Percentiles rank a stretch among this genome's conserved stretches.
Conservation (phyloP, 2,329 filamentous ascomycete genomes). For the Trichoderma oligosporum region DNA sequence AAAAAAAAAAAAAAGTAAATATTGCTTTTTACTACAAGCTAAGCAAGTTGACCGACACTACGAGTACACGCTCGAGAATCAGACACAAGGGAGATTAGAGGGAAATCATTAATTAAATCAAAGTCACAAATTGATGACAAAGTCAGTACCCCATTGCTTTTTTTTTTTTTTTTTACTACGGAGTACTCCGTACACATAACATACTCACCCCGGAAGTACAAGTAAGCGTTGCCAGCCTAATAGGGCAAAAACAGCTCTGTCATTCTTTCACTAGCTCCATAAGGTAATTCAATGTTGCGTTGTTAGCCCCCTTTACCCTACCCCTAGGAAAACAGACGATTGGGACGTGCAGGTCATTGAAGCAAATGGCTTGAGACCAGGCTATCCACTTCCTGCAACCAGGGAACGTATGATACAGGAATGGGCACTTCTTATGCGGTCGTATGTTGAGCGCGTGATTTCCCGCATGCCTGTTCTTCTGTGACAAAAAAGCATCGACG, state of each 20-base stretch:
- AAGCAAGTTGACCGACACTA: no score
- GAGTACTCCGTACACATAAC: no score
- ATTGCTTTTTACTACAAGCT: no score
- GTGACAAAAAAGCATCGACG: conserved; percentile 1
- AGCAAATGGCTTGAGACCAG: conserved; percentile 5
- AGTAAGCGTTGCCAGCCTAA: no score
- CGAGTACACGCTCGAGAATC: background rate
- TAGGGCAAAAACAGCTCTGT: background rate
- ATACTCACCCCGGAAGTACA: no score
- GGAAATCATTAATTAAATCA: no score
- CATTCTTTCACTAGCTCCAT: background rate
- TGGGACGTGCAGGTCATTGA: conserved; percentile 3
- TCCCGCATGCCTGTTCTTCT: conserved; percentile 15
- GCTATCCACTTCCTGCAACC: background rate
- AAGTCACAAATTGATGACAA: background rate
- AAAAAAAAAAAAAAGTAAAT: no score
- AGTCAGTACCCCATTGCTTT: background rate
- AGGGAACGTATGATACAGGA: background rate
- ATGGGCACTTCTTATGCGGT: conserved; percentile 3
- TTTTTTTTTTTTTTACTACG: background rate
- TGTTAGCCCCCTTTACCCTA: no score
- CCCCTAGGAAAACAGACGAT: background rate
- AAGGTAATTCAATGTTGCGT: background rate
- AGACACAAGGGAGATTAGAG: background rate
- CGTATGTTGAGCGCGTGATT: conserved; percentile 17